These are phyloP conservation scores for Pseudoturritis turrita DNA, from an alignment of 345 rosid species.

Conservation along the genomic window DNA sequence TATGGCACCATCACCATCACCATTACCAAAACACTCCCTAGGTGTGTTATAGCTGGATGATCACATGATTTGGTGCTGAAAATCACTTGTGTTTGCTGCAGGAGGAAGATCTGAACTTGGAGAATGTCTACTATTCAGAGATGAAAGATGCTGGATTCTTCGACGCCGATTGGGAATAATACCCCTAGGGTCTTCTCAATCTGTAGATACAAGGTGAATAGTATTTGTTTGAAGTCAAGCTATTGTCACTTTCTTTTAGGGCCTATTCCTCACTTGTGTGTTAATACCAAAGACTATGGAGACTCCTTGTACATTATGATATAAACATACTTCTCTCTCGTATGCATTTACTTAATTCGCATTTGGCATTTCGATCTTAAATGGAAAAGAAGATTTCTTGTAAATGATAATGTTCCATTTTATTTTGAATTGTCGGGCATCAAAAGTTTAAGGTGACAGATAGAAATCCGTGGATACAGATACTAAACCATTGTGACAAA, in stretches of 20 bases:
- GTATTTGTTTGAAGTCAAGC: neutral
- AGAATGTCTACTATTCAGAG: constrained; percentile 89
- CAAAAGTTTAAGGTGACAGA: constrained; percentile 4
- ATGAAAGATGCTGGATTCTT: constrained; percentile 99
- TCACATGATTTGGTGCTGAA: constrained; percentile 6
- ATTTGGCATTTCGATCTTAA: neutral
- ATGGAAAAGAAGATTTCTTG: neutral
- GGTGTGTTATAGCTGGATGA: neutral
- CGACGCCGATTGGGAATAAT: constrained; percentile 82
- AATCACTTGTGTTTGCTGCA: constrained; percentile 23
- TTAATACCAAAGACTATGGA: neutral
- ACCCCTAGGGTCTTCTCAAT: neutral
- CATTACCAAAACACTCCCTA: neutral
- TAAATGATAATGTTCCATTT: neutral
- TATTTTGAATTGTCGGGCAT: neutral
- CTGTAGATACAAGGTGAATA: constrained; percentile 21
- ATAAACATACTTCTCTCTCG: neutral
- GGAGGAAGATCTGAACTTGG: constrained; percentile 91
- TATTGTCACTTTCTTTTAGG: constrained; percentile 12
- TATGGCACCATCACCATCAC: neutral
- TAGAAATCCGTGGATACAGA: constrained; percentile 7
- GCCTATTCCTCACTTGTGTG: neutral
- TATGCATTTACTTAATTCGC: neutral
- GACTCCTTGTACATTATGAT: constrained; percentile 7
- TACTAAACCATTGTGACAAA: constrained; percentile 11